Conservation (phyloP, 148 eudicot species). For the Beta vulgaris region DNA sequence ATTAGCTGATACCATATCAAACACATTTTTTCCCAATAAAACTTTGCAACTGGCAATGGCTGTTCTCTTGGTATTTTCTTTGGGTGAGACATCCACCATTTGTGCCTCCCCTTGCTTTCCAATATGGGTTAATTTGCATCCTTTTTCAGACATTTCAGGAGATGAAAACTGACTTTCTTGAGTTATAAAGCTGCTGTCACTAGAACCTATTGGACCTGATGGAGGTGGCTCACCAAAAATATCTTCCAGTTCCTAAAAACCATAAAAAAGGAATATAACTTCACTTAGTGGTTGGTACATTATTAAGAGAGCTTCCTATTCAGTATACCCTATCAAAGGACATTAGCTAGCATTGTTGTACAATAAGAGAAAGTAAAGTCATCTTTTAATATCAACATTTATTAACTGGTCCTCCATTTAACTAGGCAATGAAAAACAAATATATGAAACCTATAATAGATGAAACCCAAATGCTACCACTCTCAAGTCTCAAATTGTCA, state of each 20-base stretch:
- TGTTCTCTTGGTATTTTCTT: slow-evolving; percentile 64
- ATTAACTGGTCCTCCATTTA: background rate
- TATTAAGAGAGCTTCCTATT: background rate
- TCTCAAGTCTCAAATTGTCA: background rate
- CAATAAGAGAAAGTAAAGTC: background rate
- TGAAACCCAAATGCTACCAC: background rate
- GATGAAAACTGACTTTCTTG: slow-evolving; percentile 37
- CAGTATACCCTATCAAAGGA: background rate
- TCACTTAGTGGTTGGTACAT: slow-evolving; percentile 1
- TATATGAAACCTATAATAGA: too few species aligned
- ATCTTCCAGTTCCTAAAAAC: slow-evolving; percentile 75
- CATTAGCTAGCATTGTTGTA: background rate
- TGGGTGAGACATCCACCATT: slow-evolving; percentile 90
- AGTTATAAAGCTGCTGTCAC: slow-evolving; percentile 20
- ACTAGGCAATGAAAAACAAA: background rate
- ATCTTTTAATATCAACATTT: background rate
- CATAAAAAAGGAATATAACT: background rate
- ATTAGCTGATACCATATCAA: slow-evolving; percentile 77
- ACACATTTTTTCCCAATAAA: slow-evolving; percentile 63
- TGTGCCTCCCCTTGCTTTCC: slow-evolving; percentile 73
- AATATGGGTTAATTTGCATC: slow-evolving; percentile 51
- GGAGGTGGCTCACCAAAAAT: slow-evolving; percentile 72
- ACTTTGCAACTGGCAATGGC: slow-evolving; percentile 91
- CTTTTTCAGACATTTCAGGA: slow-evolving; percentile 24
- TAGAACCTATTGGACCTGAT: slow-evolving; percentile 45